Base-by-base conservation (phyloP, 2,329 filamentous ascomycete genomes). In the Mycocentrospora acerina region DNA sequence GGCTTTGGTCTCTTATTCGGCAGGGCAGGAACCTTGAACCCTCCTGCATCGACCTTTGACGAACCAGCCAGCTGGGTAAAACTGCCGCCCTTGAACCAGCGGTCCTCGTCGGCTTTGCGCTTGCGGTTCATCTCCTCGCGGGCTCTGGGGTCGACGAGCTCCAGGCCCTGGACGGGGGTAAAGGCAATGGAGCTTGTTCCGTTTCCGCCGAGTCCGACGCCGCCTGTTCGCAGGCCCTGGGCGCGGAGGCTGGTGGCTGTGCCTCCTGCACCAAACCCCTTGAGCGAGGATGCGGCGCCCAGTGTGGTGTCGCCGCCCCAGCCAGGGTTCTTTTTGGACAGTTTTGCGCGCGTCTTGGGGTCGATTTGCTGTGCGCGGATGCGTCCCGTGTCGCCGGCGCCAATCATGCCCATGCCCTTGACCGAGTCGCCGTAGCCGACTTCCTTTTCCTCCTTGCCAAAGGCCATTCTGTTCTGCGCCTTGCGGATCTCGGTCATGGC, bases 401-500 rank as follows among this genome's bases (percentile, higher is more conserved):
- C 93, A 48, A 98, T 90, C 93, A 97, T 97, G 39, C 93, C 93
- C 66, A 98, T 74, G 18, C 93, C 93, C 44, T 85, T 83, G 0
- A 90, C 95, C 38, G 81, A 81, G 53, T 95, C 90, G 34, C 90
- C 91, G 64, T 94, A 97, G 22, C 90, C 91, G 1, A 93, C 84
- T 68, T 98, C 93, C 57, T 82, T 85, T 69, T 98, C 93, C 67
- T 97, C 91, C 65, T 95, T 93, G 42, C 90, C 90, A 60, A 98
- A 98, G 0, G 85, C 89, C 80, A 98, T 85, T 37, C 93, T 82
- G 71, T 98, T 98, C 70, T 97, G 93, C 4, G 90, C 90, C 68
- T 97, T 96, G 51, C 90, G 84, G 19, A 98, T 75, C 38, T 98
- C 93, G 0, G 93, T 98, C 89, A 96, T 95, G 44, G 93, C 91